These are phyloP conservation scores for Leccinum barrowsii DNA, from an alignment of 768 basidiomycete genomes.

Conservation along the genomic window DNA sequence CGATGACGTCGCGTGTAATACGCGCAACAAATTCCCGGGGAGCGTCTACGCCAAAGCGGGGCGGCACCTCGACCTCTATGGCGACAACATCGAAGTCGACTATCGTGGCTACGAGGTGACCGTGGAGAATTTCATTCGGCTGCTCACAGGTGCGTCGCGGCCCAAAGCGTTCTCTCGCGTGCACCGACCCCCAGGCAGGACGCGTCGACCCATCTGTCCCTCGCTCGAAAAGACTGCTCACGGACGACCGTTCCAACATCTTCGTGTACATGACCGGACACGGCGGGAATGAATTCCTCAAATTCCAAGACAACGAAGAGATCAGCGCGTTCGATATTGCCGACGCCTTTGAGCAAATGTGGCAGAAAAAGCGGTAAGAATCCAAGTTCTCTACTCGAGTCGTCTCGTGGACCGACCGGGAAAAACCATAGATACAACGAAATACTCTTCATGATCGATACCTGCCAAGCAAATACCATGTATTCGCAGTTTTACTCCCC, in stretches of 20 bases:
- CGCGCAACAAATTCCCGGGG: conserved; percentile 88
- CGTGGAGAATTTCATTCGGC: conserved; percentile 91
- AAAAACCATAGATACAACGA: conserved; percentile 70
- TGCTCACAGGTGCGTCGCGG: conserved; percentile 73
- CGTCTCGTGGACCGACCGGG: conserved; percentile 30
- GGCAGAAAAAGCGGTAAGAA: conserved; percentile 84
- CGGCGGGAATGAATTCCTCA: conserved; percentile 96
- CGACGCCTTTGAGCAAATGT: conserved; percentile 98
- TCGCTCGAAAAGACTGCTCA: conserved; percentile 86
- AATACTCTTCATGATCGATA: conserved; percentile 97
- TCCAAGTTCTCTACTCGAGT: neutral
- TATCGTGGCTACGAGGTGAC: conserved; percentile 98
- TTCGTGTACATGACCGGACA: conserved; percentile 99
- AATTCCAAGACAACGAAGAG: conserved; percentile 99
- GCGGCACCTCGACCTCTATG: conserved; percentile 83
- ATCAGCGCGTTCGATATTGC: conserved; percentile 97
- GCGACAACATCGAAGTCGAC: conserved; percentile 96
- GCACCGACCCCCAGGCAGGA: conserved; percentile 43
- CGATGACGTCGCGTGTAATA: conserved; percentile 92
- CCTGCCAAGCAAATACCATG: conserved; percentile 96
- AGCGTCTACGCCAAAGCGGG: conserved; percentile 90
- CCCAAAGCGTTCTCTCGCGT: neutral
- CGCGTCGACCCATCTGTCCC: conserved; percentile 82
- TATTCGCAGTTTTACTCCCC: conserved; percentile 92
- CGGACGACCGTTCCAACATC: conserved; percentile 87